These are phyloP conservation scores for Ceratocystis cacaofunesta DNA, from an alignment of 2,329 filamentous ascomycete species.

Conservation along the genomic window DNA sequence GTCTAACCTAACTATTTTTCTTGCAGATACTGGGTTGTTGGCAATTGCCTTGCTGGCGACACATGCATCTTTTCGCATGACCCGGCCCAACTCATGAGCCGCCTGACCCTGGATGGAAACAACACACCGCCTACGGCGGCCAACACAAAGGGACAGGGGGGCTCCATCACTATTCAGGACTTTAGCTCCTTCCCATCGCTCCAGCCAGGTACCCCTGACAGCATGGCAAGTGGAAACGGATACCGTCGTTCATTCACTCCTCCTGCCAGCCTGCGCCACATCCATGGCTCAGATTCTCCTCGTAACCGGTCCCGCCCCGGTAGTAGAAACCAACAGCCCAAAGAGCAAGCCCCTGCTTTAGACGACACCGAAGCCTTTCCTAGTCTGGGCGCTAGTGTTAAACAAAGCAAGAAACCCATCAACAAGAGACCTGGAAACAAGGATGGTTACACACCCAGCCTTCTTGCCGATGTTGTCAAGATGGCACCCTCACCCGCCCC, in stretches of 20 bases:
- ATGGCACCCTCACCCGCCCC: conserved; percentile 80
- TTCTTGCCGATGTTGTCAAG: conserved; percentile 84
- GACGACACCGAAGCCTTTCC: conserved; percentile 96
- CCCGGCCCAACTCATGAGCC: conserved; percentile 70
- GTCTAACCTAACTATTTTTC: conserved; percentile 20
- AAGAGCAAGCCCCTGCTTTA: conserved; percentile 53
- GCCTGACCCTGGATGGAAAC: conserved; percentile 57
- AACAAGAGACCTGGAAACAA: conserved; percentile 80
- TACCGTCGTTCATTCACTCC: conserved; percentile 43
- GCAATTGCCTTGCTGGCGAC: conserved; percentile 83
- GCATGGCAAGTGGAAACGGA: conserved; percentile 31
- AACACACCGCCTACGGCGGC: conserved; percentile 39
- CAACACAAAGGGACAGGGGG: conserved; percentile 38
- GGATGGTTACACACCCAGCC: conserved; percentile 55
- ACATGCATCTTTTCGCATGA: conserved; percentile 97
- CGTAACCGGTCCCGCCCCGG: conserved; percentile 68
- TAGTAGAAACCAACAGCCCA: conserved; percentile 50
- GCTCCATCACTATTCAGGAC: conserved; percentile 61
- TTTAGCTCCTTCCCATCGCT: conserved; percentile 74
- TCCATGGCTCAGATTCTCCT: conserved; percentile 45
- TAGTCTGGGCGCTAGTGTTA: conserved; percentile 58
- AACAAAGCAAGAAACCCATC: conserved; percentile 79
- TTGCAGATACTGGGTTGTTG: conserved; percentile 80
- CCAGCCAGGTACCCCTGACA: conserved; percentile 43
- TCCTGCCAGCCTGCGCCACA: conserved; percentile 55